Percentiles rank a stretch among this genome's conserved stretches.
These are phyloP conservation scores for Sonneratia caseolaris DNA, from an alignment of 345 rosid genomes.

Conservation along the genomic window DNA sequence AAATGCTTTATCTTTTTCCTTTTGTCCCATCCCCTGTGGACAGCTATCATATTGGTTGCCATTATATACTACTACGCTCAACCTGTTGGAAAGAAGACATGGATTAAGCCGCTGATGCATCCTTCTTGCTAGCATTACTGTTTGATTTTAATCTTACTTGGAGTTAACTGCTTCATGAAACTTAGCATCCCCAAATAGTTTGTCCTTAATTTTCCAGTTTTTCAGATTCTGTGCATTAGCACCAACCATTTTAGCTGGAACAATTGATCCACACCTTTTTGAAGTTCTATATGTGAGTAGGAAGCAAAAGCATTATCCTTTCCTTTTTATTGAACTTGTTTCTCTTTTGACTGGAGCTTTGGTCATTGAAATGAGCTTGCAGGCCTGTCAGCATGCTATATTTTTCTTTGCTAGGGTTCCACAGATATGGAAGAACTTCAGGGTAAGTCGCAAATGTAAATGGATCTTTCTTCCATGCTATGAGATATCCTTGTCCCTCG, in stretches of 20 bases:
- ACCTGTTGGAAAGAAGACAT: conserved; percentile 35
- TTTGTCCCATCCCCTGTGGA: not conserved
- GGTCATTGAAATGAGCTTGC: conserved; percentile 14
- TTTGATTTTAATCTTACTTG: not conserved
- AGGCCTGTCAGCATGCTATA: conserved; percentile 92
- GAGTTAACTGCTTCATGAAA: not conserved
- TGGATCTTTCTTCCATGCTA: too few species aligned
- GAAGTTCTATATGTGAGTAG: conserved; percentile 85
- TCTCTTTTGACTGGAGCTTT: not conserved
- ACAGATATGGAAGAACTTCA: conserved; percentile 77
- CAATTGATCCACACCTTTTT: conserved; percentile 67
- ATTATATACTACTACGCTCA: conserved; percentile 60
- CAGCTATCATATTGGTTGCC: conserved; percentile 68
- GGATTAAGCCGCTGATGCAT: conserved; percentile 62
- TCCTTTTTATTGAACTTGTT: not conserved
- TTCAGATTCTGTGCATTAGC: conserved; percentile 77
- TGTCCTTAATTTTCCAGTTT: conserved; percentile 24
- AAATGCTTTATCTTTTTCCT: not conserved
- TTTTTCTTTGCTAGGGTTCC: conserved; percentile 85
- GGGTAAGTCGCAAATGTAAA: conserved; percentile 31
- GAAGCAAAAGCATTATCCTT: conserved; percentile 1
- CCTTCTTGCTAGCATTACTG: conserved; percentile 22
- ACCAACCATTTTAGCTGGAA: conserved; percentile 76
- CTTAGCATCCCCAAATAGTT: not conserved
- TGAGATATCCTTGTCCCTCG: too few species aligned